Evolutionary conservation across 2,329 filamentous ascomycete genomes (phyloP), one percentile per base, ranked within the genome.

Genomic region (Talaromyces marneffei): DNA sequence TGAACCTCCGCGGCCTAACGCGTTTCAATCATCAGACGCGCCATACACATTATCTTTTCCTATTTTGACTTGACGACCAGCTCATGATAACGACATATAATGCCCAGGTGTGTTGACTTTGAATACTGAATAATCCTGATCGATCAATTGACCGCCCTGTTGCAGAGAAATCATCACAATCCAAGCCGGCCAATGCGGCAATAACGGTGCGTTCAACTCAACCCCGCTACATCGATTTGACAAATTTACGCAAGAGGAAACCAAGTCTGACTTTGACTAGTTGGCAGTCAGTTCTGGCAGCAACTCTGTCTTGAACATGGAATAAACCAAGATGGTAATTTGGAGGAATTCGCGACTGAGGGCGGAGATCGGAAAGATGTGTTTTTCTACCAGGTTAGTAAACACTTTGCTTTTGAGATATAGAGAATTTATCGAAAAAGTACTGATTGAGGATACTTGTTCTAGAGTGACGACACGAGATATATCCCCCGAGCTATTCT

Each of bases 231-330:
- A 40, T 40, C 23, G 23, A 39, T 57, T n/a, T 23, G 20, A 12
- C 35, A 27, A 27, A n/a, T n/a, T 40, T 57, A 29, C 18, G 14
- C 2, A 66, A 29, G 58, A 33, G 23, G 67, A 66, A 61, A 62
- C n/a, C n/a, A 64, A 9, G 64, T 65, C 33, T 62, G 56, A 54
- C 52, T 20, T 35, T 31, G 27, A 63, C 40, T 71, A 96, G 92
- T 97, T 75, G 94, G 94, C 63, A 93, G 91, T 72, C 91, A 97
- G 74, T 99, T 99, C 79, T 99, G 94, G 94, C 93, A 97, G 77
- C 94, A 97, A 79, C 85, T 97, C 63, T 99, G 94, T 77, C 89
- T 93, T 75, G 94, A 99, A 78, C 94, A 99, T 74, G 94, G 95
- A 65, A 99, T 99, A 79, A 96, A 89, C 71, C 91, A 94, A 74